Base-by-base conservation (phyloP, 306 rosid genomes). In the Sicyos baderoa region DNA sequence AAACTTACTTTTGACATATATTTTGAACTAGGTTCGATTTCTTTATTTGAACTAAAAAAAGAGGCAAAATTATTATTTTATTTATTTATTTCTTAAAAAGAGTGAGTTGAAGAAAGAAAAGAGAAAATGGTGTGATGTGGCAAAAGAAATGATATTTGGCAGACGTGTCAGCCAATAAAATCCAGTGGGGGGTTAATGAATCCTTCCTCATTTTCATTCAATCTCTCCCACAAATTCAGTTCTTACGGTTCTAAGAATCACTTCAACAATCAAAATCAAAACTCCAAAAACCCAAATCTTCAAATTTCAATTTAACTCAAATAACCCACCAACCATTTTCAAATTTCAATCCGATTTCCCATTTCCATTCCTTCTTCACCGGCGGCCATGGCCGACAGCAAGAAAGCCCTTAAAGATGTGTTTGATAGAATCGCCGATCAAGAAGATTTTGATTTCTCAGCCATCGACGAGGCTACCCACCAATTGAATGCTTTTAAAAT, bases 381-480 rank as follows among this genome's bases (percentile, higher is more conserved):
- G 42, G 45, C 40, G 19, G 70, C 49, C 11, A 17, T 37, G 27
- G 25, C 4, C 68, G 57, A 47, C 75, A 6, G 4, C n/a, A 90
- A 87, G 79, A 79, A 79, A 15, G 79, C 72, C 53, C 50, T 90
- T 76, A 68, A 75, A 59, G 73, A 74, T 29, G 70, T 84, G 55
- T 84, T 88, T 11, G 71, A 77, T 42, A 65, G 17, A 40, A 88
- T 90, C 55, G 74, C 83, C 5, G 17, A 40, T 2, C 87, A 25
- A 49, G 87, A 86, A 35, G 84, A 86, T 74, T 81, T 29, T 52
- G n/a, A 75, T 7, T 15, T 55, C 0, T 73, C 65, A 54, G 29
- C 61, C 21, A 65, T 76, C 5, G 87, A 88, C 14, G 83, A 86
- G n/a, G 90, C 95, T 19, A 80, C 88, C 37, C 40, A 79, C 1